Conservation (phyloP, 768 basidiomycete genomes). For the Boletus coccyginus region DNA sequence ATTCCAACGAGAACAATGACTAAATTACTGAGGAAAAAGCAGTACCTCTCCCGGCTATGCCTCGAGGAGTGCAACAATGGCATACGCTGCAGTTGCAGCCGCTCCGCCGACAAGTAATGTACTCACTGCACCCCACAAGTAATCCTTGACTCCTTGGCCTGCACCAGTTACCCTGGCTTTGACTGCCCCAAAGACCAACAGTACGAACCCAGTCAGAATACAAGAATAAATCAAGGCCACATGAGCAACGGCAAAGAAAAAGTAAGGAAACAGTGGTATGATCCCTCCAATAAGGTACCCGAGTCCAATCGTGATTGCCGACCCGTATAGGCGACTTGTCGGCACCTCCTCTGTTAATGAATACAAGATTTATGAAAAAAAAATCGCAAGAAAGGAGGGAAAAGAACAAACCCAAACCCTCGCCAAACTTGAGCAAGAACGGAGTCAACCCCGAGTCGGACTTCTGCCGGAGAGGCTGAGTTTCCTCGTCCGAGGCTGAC, state of each 20-base stretch:
- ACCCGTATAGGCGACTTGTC: slow-evolving; percentile 76
- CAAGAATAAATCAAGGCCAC: slow-evolving; percentile 70
- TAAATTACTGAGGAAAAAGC: background rate
- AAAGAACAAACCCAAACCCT: slow-evolving; percentile 68
- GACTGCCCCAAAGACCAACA: slow-evolving; percentile 88
- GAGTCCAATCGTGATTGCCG: slow-evolving; percentile 92
- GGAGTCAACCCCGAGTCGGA: slow-evolving; percentile 84
- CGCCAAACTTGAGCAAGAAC: slow-evolving; percentile 96
- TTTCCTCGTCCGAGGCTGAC: slow-evolving; percentile 50
- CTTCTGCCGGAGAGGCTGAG: slow-evolving; percentile 58
- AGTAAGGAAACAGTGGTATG: slow-evolving; percentile 90
- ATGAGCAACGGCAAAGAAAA: slow-evolving; percentile 75
- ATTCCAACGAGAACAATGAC: background rate
- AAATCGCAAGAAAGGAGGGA: background rate
- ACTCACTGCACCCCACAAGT: slow-evolving; percentile 83
- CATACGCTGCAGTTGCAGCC: slow-evolving; percentile 77
- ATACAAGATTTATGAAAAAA: background rate
- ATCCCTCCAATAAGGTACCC: slow-evolving; percentile 93
- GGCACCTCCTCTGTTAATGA: slow-evolving; percentile 77
- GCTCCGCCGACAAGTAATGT: slow-evolving; percentile 88
- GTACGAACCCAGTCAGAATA: slow-evolving; percentile 77
- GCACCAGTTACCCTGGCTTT: slow-evolving; percentile 87
- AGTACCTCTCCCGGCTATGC: background rate
- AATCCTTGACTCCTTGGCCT: slow-evolving; percentile 59
- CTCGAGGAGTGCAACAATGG: slow-evolving; percentile 53